Percentiles rank a stretch among this genome's conserved stretches.
phyloP scores from a whole-genome alignment of 176 grass and related monocot species.

The Musa beccarii region DNA sequence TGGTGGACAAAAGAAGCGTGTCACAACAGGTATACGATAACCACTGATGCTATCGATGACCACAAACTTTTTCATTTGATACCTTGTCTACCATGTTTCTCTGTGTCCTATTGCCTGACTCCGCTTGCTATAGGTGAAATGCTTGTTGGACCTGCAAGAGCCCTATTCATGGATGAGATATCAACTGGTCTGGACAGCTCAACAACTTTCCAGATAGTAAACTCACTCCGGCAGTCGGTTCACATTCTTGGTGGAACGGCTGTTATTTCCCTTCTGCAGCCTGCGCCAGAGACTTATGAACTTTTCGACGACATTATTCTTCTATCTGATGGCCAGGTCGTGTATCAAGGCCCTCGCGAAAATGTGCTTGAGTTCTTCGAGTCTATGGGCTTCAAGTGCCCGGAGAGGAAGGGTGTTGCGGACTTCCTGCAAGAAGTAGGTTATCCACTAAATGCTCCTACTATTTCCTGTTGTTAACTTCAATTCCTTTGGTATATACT shows the following conservation, averaged over 20 bases:
- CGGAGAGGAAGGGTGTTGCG: conserved; percentile 77
- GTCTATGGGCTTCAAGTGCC: conserved; percentile 72
- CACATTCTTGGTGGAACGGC: conserved; percentile 81
- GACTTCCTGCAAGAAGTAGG: conserved; percentile 93
- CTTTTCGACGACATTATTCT: conserved; percentile 87
- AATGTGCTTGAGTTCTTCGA: conserved; percentile 84
- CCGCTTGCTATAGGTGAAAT: conserved; percentile 51
- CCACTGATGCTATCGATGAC: not conserved
- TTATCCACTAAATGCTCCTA: not conserved
- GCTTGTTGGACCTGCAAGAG: conserved; percentile 73
- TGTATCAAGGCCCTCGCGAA: conserved; percentile 77
- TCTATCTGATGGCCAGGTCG: conserved; percentile 69
- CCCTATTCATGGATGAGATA: conserved; percentile 97
- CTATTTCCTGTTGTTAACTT: not conserved
- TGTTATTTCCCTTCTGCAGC: conserved; percentile 78
- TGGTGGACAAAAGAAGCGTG: conserved; percentile 78
- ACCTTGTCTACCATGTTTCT: not conserved
- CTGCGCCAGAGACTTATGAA: conserved; percentile 79
- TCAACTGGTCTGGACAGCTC: conserved; percentile 97
- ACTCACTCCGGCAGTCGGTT: conserved; percentile 69
- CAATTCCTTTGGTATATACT: not conserved
- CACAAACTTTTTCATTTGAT: too few species aligned
- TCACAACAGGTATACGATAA: conserved; percentile 61
- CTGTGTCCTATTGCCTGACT: not conserved
- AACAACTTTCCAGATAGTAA: conserved; percentile 91